Conservation (phyloP, 495 filamentous ascomycete species). For the Ramalina intermedia region DNA sequence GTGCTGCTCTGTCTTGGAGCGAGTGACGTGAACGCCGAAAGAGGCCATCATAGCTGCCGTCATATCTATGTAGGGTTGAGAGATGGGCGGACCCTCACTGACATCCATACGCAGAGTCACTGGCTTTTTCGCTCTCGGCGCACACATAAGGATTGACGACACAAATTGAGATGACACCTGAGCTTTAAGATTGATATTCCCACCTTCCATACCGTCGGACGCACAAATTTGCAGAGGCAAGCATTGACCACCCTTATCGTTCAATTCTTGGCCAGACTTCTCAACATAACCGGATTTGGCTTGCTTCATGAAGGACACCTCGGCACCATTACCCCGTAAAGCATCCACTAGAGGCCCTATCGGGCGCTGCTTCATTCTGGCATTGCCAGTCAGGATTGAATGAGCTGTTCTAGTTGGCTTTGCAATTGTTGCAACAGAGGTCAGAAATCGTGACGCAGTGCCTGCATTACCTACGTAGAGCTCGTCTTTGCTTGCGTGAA, state of each 20-base stretch:
- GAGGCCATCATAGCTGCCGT: slow-evolving; percentile 93
- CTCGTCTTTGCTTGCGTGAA: slow-evolving; percentile 58
- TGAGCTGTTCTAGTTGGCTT: slow-evolving; percentile 43
- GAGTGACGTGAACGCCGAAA: slow-evolving; percentile 72
- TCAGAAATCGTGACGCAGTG: slow-evolving; percentile 90
- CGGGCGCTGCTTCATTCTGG: slow-evolving; percentile 89
- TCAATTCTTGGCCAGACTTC: slow-evolving; percentile 20
- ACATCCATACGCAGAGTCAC: slow-evolving; percentile 71
- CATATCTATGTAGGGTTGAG: slow-evolving; percentile 97
- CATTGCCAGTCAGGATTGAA: slow-evolving; percentile 83
- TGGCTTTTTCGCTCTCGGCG: slow-evolving; percentile 86
- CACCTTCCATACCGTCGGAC: slow-evolving; percentile 75
- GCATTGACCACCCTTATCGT: slow-evolving; percentile 34
- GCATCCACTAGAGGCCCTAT: slow-evolving; percentile 92
- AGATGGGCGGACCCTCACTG: slow-evolving; percentile 79
- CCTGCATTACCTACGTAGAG: slow-evolving; percentile 95
- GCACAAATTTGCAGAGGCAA: slow-evolving; percentile 74
- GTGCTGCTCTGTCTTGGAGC: slow-evolving; percentile 59
- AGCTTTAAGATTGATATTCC: slow-evolving; percentile 79
- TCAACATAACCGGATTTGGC: slow-evolving; percentile 55
- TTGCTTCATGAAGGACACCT: slow-evolving; percentile 68
- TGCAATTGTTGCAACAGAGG: slow-evolving; percentile 79
- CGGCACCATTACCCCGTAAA: slow-evolving; percentile 67
- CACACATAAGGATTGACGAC: slow-evolving; percentile 90
- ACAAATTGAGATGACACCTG: slow-evolving; percentile 97